Base-by-base conservation (phyloP, 352 stramenopile species). In the Globisporangium recalcitrans region DNA sequence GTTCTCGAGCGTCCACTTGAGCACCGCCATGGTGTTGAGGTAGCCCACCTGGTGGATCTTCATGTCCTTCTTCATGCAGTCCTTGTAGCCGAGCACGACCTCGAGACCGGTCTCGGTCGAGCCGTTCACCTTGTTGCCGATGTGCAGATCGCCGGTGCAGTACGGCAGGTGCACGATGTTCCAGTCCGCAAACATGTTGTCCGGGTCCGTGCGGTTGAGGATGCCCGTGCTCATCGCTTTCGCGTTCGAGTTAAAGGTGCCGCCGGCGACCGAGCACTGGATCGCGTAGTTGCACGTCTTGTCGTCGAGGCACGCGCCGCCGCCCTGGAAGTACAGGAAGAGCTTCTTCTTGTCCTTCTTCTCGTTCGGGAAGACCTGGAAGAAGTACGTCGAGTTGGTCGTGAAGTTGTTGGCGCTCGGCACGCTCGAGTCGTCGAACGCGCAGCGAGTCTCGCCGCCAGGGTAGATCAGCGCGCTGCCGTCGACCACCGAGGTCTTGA, bases 101-200 rank as follows among this genome's bases (percentile, higher is more conserved):
- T 81, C 80, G 13, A 87, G 32, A 2, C 49, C 29, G 26, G 63
- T 75, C 57, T 82, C 73, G 0, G 24, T 56, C 44, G 72, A 66
- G 27, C 51, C 52, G 24, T 73, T 51, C 8, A 75, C 47, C 27
- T 64, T 52, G 64, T 68, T 81, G 52, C 81, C 81, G 8, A 91
- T 47, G 64, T 91, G 80, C 53, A 91, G 62, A 65, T 89, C 81
- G 31, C 81, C 81, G 46, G 81, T 89, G 70, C 81, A 91, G 68
- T 91, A 91, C 7, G 79, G 78, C 44, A 88, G 51, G 68, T 88
- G 77, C 16, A 91, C 77, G 47, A 89, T 88, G 68, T 87, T 88
- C 70, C 78, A 91, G 68, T 87, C 77, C 53, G 83, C 82, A 54
- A 89, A 89, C n/a, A 81, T 53, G 64, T 91, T 91, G n/a, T 81